Base-by-base conservation (phyloP, 345 rosid species). In the Diplotaxis tenuifolia region DNA sequence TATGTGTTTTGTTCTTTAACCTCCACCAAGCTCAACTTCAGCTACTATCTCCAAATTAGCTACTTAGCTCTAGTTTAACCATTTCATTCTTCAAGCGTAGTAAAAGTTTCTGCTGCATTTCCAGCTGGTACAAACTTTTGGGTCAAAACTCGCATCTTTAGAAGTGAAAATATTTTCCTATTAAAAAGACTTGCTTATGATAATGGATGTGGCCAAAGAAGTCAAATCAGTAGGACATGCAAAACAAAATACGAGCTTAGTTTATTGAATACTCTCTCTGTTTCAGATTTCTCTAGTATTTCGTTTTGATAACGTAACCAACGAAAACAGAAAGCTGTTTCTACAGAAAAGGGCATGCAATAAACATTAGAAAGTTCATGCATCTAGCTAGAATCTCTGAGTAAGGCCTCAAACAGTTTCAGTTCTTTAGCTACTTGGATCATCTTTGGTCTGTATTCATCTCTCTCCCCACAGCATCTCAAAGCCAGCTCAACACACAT, bases 401-500 rank as follows among this genome's bases (percentile, higher is more conserved):
- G 0, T 16, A 50, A 34, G 34, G 68, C 6, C 61, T 47, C 38
- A 21, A 71, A 67, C 42, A 10, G 57, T 23, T 75, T 75, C 12
- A 75, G 74, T 28, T 68, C 74, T n/a, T 75, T 75, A 27, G 79
- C 79, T 20, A 75, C 74, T 52, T 68, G 69, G 56, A 75, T 68
- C 79, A 75, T 25, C 61, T 74, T 74, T 15, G 78, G 72, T 31
- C 72, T 65, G 36, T 57, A 55, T 64, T 55, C 64, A 40, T 55
- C 64, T 11, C 42, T 54, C 16, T 12, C 6, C 21, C 40, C 52
- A 1, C 77, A 74, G n/a, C 76, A 73, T 9, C 64, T 73, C 57
- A 73, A n/a, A 2, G 78, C 68, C 10, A 74, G 31, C 4, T 3
- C 21, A 22, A 67, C 6, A 60, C 54, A 74, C 3, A 29, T 29